Evolutionary conservation across 192 early-diverging fungal genomes (phyloP), one percentile per base, ranked within the genome.

Genomic region (Phlyctochytrium planicorne): DNA sequence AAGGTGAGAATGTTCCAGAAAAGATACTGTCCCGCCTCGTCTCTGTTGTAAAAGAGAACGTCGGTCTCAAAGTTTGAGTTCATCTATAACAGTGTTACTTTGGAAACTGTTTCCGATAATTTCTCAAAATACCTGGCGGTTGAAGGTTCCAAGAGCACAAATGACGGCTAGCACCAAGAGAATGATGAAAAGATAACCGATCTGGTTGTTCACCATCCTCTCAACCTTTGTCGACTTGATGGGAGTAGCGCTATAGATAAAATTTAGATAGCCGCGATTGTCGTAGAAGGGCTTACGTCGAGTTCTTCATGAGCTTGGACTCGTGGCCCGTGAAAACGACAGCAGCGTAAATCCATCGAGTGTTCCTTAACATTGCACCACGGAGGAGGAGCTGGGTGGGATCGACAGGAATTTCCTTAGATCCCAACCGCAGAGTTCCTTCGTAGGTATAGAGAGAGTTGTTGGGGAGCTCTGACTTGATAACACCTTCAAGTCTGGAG

Each of bases 301-400:
- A 92, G 67, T 98, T 98, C 71, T 90, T 84, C 94, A 98, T 96
- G 35, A 98, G 82, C 74, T 98, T 98, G 14, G 95, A 93, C 65
- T 98, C 97, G 73, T 97, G 95, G 50, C 97, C 97, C 2, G 97
- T 98, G 68, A 96, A 97, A 17, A 98, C 81, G 3, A 91, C 93
- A n/a, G 94, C 75, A 23, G 88, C 94, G 71, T 96, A 98, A 56
- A 94, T 81, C 95, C 95, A 98, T 56, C 81, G 73, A 4, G 97
- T 98, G 75, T 98, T 98, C 52, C 95, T 88, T 63, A 97, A 73
- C 78, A 92, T 90, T 14, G 95, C 94, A 6, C 97, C 97, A 63
- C 97, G 81, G 31, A 98, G 81, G 34, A 98, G 87, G n/a, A 99
- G 75, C 77, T 96, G 94, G 25, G 86, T 91, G 2, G 96, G 97